Evolutionary conservation across 129 eudicot genomes (phyloP).

Genomic region (Gnaphalium uliginosum): DNA sequence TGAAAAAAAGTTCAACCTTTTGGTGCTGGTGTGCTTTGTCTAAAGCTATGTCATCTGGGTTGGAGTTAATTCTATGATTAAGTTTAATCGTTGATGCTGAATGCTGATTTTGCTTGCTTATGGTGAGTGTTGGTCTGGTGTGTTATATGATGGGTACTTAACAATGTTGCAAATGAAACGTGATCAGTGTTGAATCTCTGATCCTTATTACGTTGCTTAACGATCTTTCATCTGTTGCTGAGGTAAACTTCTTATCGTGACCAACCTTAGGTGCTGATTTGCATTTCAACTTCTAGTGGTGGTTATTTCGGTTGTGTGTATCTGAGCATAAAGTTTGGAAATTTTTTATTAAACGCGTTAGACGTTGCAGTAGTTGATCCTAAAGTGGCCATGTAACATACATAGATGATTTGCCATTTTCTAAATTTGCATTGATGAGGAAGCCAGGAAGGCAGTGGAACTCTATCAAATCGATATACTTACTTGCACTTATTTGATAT

Average conservation of each 20-base stretch:
- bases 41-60: background rate
- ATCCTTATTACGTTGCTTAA: background rate
- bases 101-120: background rate
- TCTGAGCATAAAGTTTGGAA: background rate
- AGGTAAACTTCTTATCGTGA: background rate
- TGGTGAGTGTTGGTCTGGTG: background rate
- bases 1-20: no score
- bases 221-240: background rate
- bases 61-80: background rate
- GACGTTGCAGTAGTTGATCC: constrained; percentile 2
- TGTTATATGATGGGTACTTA: background rate
- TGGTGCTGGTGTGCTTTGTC: background rate
- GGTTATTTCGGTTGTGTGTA: background rate
- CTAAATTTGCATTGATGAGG: background rate
- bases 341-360: no score
- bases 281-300: background rate
- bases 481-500: background rate
- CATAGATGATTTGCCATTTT: no score
- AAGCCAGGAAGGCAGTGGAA: background rate
- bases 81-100: background rate
- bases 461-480: background rate
- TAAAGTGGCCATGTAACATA: background rate
- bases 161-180: background rate
- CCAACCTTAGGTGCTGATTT: background rate
- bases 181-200: background rate